These are phyloP conservation scores for Penicillium brasilianum DNA, from an alignment of 2,329 filamentous ascomycete genomes.

Conservation along the genomic window DNA sequence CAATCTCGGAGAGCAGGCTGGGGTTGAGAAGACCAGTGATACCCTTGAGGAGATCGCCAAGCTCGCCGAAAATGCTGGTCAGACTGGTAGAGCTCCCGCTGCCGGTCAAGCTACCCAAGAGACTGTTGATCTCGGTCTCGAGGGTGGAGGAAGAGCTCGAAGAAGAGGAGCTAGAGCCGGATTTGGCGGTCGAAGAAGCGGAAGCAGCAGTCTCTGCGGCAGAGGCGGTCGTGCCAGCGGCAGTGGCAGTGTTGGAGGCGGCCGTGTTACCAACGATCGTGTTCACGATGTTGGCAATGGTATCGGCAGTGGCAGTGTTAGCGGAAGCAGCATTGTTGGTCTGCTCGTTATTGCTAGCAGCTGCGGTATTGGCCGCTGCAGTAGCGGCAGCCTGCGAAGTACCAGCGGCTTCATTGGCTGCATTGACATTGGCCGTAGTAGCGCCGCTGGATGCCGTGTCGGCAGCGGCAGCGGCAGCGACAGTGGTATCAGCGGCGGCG, in stretches of 20 bases:
- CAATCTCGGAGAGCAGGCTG: conserved; percentile 26
- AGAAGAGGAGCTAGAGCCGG: conserved; percentile 9
- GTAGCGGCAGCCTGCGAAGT: conserved; percentile 6
- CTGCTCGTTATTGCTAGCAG: conserved; percentile 4
- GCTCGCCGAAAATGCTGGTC: conserved; percentile 5
- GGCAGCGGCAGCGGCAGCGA: conserved; percentile 12
- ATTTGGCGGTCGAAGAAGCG: conserved; percentile 16
- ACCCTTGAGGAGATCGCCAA: conserved; percentile 19
- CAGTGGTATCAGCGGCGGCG: conserved; percentile 7
- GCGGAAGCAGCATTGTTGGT: conserved; percentile 6
- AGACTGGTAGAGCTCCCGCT: conserved; percentile 8
- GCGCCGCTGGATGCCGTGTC: conserved; percentile 7
- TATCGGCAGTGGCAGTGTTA: conserved; percentile 8
- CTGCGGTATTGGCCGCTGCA: conserved; percentile 10
- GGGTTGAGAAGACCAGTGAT: conserved; percentile 26
- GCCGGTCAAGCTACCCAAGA: conserved; percentile 13
- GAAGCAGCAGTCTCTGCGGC: conserved; percentile 13
- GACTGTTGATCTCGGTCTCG: conserved; percentile 1
- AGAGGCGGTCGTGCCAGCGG: conserved; percentile 8
- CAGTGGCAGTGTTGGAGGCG: conserved; percentile 8
- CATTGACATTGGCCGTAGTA: conserved; percentile 15
- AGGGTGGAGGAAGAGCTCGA: conserved; percentile 7
- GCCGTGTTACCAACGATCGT: conserved; percentile 11
- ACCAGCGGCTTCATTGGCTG: background rate
- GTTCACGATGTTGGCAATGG: conserved; percentile 10